Conservation (phyloP, 768 basidiomycete genomes). For the Cystofilobasidium bisporidii region DNA sequence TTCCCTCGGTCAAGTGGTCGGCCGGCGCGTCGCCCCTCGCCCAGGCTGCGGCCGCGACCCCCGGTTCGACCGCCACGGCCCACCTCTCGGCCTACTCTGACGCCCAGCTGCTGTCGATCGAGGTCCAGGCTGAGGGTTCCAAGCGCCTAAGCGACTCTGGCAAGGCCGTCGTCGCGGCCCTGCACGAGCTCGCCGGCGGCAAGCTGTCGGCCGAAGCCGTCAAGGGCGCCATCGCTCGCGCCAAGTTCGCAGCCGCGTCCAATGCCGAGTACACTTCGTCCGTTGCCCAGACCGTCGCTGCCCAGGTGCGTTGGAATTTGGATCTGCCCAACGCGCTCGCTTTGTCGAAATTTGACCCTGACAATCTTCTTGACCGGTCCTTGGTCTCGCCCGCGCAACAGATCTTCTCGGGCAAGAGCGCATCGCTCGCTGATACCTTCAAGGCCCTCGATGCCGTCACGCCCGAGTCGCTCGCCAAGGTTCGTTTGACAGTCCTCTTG, state of each 20-base stretch:
- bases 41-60: constrained; percentile 47
- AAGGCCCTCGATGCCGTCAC: constrained; percentile 62
- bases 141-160: constrained; percentile 59
- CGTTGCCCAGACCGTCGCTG: constrained; percentile 51
- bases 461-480: constrained; percentile 60
- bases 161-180: constrained; percentile 48
- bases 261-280: constrained; percentile 62
- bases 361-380: not conserved
- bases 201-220: constrained; percentile 62
- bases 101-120: constrained; percentile 72
- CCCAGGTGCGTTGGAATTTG: constrained; percentile 57
- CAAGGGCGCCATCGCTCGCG: constrained; percentile 72
- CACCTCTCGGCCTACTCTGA: constrained; percentile 85
- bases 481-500: constrained; percentile 33
- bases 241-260: constrained; percentile 72
- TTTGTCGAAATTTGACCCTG: too few relatives aligned
- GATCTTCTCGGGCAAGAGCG: constrained; percentile 55
- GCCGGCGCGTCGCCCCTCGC: constrained; percentile 61
- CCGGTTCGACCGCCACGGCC: constrained; percentile 53
- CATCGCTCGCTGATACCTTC: constrained; percentile 54
- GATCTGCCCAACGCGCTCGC: too few relatives aligned
- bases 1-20: constrained; percentile 84
- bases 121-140: constrained; percentile 62
- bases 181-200: constrained; percentile 49
- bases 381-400: constrained; percentile 37